These are phyloP conservation scores for Olyra latifolia DNA, from an alignment of 176 grass and related monocot genomes.

Conservation along the genomic window DNA sequence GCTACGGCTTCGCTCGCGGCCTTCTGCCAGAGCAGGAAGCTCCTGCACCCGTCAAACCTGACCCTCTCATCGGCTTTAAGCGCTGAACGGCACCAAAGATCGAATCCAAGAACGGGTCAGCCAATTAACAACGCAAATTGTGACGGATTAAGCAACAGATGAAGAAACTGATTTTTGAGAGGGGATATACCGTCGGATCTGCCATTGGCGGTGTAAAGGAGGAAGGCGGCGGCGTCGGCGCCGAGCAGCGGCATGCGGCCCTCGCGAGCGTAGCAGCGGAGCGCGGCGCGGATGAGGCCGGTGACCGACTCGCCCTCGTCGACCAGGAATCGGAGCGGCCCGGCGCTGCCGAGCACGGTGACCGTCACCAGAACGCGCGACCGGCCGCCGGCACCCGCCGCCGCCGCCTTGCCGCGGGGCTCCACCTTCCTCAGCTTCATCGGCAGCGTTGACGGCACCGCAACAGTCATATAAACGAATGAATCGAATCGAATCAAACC, in stretches of 20 bases:
- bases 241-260: constrained; percentile 66
- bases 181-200: constrained; percentile 53
- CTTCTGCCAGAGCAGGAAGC: constrained; percentile 71
- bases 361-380: constrained; percentile 60
- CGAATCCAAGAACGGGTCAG: neutral
- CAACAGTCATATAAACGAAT: constrained; percentile 9
- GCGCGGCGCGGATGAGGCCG: constrained; percentile 46
- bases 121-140: neutral
- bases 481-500: neutral
- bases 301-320: constrained; percentile 60
- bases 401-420: constrained; percentile 27
- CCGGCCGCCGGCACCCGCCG: neutral
- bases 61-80: constrained; percentile 47
- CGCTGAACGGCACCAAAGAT: constrained; percentile 17
- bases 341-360: constrained; percentile 76
- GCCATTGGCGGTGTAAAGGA: constrained; percentile 60
- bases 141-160: neutral
- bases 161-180: neutral
- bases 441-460: constrained; percentile 4
- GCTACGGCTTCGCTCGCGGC: neutral
- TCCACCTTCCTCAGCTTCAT: constrained; percentile 47
- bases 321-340: constrained; percentile 65
- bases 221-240: constrained; percentile 47
- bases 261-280: constrained; percentile 62
- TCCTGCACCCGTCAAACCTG: constrained; percentile 56